Percentiles rank a stretch among this genome's conserved stretches.
Conservation (phyloP, 176 grass and related monocot species). For the Avena eriantha region DNA sequence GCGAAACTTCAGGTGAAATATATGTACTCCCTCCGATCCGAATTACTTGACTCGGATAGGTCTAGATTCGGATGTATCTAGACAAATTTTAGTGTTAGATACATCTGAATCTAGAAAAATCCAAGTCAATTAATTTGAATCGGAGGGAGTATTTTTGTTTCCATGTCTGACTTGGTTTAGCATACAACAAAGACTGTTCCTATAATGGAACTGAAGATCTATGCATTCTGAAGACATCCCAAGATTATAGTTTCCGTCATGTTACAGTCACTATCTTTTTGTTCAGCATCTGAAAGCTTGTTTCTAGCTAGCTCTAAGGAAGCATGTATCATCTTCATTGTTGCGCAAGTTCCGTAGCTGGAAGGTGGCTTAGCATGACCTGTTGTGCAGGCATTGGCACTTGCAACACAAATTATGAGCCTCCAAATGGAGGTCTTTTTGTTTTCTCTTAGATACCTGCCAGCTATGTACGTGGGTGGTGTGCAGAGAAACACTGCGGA, state of each 20-base stretch:
- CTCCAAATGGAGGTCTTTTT: not conserved
- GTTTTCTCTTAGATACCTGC: not conserved
- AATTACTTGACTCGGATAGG: too few relatives aligned
- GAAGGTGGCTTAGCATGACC: not conserved
- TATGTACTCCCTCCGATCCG: too few relatives aligned
- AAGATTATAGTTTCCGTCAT: conserved; percentile 22
- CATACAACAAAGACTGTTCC: not conserved
- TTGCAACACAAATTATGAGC: conserved; percentile 4
- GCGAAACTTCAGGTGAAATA: conserved; percentile 71
- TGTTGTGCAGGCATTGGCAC: not conserved
- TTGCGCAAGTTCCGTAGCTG: not conserved
- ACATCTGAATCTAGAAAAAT: too few relatives aligned
- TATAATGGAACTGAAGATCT: not conserved
- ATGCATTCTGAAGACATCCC: not conserved
- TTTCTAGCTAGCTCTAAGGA: conserved; percentile 23
- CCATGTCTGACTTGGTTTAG: not conserved
- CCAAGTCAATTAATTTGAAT: too few relatives aligned
- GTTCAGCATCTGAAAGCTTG: not conserved
- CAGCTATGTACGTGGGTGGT: not conserved
- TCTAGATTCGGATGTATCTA: too few relatives aligned
- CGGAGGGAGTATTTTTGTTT: not conserved
- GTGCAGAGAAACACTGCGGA: not conserved
- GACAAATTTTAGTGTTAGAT: too few relatives aligned
- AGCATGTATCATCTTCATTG: not conserved
- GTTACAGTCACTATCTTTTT: not conserved